A percentile compares a stretch with the other conserved stretches of the same genome.
These are phyloP conservation scores for Lepiota brunneoincarnata DNA, from an alignment of 768 basidiomycete species.

Conservation along the genomic window DNA sequence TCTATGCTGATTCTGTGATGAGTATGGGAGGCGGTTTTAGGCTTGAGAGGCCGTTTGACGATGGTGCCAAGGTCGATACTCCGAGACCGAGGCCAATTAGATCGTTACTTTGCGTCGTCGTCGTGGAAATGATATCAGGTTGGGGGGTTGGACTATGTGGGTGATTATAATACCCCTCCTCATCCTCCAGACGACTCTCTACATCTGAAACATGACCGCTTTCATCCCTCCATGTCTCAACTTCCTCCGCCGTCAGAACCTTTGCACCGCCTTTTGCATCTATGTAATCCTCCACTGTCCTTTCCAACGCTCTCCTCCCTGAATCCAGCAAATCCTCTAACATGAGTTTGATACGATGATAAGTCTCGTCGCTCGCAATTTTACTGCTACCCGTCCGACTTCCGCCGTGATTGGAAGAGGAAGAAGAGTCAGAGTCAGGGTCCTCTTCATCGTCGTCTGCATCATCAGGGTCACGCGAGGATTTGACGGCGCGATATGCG, in stretches of 20 bases:
- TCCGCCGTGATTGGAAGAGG: constrained; percentile 25
- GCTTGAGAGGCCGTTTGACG: constrained; percentile 22
- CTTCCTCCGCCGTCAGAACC: constrained; percentile 73
- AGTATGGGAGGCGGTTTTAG: constrained; percentile 36
- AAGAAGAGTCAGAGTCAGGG: constrained; percentile 35
- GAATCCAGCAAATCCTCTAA: constrained; percentile 60
- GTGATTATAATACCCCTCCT: constrained; percentile 11
- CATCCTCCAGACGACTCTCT: constrained; percentile 17
- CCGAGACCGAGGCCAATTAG: constrained; percentile 1
- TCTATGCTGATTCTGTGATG: constrained; percentile 31
- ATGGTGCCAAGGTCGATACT: constrained; percentile 14
- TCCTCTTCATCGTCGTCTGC: constrained; percentile 44
- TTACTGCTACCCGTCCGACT: constrained; percentile 28
- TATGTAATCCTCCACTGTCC: constrained; percentile 48
- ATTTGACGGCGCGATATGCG: constrained; percentile 53
- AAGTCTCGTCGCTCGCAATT: constrained; percentile 52
- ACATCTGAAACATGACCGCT: constrained; percentile 13
- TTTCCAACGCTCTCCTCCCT: constrained; percentile 62
- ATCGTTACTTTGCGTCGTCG: background rate
- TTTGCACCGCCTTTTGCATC: constrained; percentile 51
- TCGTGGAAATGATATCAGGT: constrained; percentile 1
- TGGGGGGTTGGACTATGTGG: constrained; percentile 8
- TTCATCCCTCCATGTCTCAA: constrained; percentile 52
- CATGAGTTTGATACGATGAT: constrained; percentile 59
- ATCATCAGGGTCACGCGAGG: constrained; percentile 43